Evolutionary conservation across 495 filamentous ascomycete genomes (phyloP), one percentile per base, ranked within the genome.

Genomic region (Hypoxylon crocopeplum): DNA sequence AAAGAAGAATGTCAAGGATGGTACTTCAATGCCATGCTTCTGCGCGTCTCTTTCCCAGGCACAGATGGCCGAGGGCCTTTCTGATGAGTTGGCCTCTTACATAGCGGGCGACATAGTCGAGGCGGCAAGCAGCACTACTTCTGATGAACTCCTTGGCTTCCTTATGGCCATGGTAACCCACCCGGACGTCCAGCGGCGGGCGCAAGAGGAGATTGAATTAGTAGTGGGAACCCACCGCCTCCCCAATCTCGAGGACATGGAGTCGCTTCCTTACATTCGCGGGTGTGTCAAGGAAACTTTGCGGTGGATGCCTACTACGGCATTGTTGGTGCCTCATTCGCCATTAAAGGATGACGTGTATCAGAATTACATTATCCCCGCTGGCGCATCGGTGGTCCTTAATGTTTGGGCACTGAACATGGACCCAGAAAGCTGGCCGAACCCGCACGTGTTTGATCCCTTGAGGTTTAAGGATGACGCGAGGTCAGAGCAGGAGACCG

Each of bases 241-340:
- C 13, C 84, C 84, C 2, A 75, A 63, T 50, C 79, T 83, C 69
- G 71, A 73, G 6, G 84, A 87, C 64, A 69, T 79, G 59, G 41
- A 37, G 11, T 59, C 75, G 37, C 72, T 87, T 4, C 84, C 80
- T 5, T 86, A 86, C 64, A 74, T 80, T 42, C 65, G 61, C 40
- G 73, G 67, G 6, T 73, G 80, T 30, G 72, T 82, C 48, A 85
- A 84, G 64, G 85, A 88, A 59, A 75, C 75, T 3, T 73, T 87
- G 17, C 76, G 85, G 48, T 87, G 83, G 83, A 74, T 82, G 51
- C 84, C 85, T 15, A 77, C 82, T 48, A 78, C 81, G 11, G 76
- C 81, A 16, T 67, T 82, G 54, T 34, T 29, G 39, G 66, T 88
- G 12, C 80, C 85, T 0, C 86, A 90, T 65, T 64, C 71, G 4